A percentile compares a stretch with the other conserved stretches of the same genome.
phyloP scores from a whole-genome alignment of 75 land plant genomes.

The Selaginella tamariscina region DNA sequence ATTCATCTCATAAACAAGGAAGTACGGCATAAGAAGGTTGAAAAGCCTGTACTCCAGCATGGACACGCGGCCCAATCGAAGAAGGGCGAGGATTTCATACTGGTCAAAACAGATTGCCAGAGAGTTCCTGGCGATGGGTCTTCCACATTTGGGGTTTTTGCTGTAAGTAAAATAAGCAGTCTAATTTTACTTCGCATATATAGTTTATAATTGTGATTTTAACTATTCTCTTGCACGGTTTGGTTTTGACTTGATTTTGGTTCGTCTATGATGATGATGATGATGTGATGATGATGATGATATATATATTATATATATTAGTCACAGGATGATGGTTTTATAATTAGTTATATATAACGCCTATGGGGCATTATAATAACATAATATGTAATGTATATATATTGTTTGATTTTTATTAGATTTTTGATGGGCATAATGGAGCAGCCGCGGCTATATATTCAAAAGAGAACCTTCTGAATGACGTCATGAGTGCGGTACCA shows the following conservation, averaged over 20 bases:
- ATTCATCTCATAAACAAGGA: slow-evolving; percentile 55
- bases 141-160: slow-evolving; percentile 62
- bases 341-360: too few relatives aligned
- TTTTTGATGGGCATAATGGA: slow-evolving; percentile 92
- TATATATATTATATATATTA: too few relatives aligned
- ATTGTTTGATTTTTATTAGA: slow-evolving; percentile 28
- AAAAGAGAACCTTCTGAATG: slow-evolving; percentile 56
- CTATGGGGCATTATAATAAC: too few relatives aligned
- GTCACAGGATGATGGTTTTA: too few relatives aligned
- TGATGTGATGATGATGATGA: too few relatives aligned
- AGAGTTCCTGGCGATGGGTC: slow-evolving; percentile 54
- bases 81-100: slow-evolving; percentile 74
- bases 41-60: slow-evolving; percentile 46
- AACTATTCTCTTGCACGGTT: too few relatives aligned
- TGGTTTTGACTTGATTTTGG: too few relatives aligned
- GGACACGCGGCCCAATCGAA: slow-evolving; percentile 59
- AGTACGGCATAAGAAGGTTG: slow-evolving; percentile 49
- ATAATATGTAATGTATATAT: too few relatives aligned
- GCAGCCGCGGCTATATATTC: slow-evolving; percentile 76
- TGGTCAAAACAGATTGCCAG: slow-evolving; percentile 62
- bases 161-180: slow-evolving; percentile 35
- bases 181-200: too few relatives aligned
- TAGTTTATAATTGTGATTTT: too few relatives aligned
- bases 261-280: too few relatives aligned
- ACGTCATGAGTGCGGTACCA: slow-evolving; percentile 71